Evolutionary conservation across 805 yeast genomes (phyloP).

Genomic region (Grigorovia transvaalensis): DNA sequence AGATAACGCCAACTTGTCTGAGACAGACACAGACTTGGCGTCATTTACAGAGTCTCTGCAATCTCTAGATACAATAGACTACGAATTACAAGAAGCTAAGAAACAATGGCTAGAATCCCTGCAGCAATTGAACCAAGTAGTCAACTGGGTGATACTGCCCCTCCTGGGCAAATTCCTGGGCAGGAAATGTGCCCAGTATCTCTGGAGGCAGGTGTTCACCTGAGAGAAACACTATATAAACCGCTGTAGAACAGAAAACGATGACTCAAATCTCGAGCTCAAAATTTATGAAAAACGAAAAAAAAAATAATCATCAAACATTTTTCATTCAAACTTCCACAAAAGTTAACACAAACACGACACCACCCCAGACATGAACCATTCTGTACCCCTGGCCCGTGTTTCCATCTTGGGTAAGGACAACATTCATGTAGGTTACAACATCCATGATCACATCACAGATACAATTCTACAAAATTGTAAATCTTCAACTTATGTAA

Average conservation of each 20-base stretch:
- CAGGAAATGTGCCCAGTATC: conserved; percentile 39
- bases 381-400: conserved; percentile 30
- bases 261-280: not conserved
- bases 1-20: not conserved
- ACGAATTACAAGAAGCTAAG: conserved; percentile 38
- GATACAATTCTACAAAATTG: conserved; percentile 48
- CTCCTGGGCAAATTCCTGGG: conserved; percentile 59
- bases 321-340: not conserved
- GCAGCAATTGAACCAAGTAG: conserved; percentile 45
- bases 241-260: not conserved
- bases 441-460: conserved; percentile 65
- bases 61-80: conserved; percentile 6
- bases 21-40: not conserved
- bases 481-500: conserved; percentile 83
- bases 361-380: not conserved
- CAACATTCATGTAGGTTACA: conserved; percentile 82
- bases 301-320: no score
- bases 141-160: conserved; percentile 54
- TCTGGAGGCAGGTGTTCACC: conserved; percentile 22
- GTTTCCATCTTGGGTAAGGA: conserved; percentile 75
- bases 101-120: conserved; percentile 68
- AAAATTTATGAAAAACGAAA: no score
- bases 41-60: conserved; percentile 3
- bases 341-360: not conserved
- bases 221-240: no score